phyloP scores from a whole-genome alignment of 176 grass and related monocot species.

The Melocanna baccifera region DNA sequence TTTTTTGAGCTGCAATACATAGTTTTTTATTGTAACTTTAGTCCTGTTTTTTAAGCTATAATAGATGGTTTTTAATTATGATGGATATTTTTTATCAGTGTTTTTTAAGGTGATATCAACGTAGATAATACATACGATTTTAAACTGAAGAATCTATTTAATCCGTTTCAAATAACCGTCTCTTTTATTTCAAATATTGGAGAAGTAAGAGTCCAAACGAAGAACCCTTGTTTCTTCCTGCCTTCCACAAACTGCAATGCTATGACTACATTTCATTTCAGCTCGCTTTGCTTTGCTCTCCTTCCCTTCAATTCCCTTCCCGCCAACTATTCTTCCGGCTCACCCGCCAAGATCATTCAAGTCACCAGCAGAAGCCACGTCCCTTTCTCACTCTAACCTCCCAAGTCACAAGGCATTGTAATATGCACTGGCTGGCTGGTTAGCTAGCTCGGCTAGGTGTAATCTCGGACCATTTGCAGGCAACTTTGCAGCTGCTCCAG shows the following conservation, averaged over 20 bases:
- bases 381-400: not conserved
- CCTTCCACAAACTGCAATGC: not conserved
- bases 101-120: too few species aligned
- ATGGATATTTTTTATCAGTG: too few species aligned
- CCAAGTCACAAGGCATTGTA: not conserved
- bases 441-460: not conserved
- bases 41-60: too few species aligned
- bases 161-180: too few species aligned
- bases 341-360: not conserved
- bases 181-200: accelerated
- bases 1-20: too few species aligned
- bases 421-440: not conserved
- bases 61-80: too few species aligned
- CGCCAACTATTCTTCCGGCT: not conserved
- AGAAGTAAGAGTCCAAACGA: too few species aligned
- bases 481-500: not conserved
- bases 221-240: not conserved
- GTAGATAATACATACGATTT: too few species aligned
- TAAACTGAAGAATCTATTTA: accelerated
- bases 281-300: not conserved
- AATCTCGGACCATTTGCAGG: not conserved
- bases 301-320: not conserved
- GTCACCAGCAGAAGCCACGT: not conserved
- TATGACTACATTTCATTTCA: not conserved
- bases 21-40: not conserved